phyloP scores from a whole-genome alignment of 148 eudicot species.

The Beta vulgaris region DNA sequence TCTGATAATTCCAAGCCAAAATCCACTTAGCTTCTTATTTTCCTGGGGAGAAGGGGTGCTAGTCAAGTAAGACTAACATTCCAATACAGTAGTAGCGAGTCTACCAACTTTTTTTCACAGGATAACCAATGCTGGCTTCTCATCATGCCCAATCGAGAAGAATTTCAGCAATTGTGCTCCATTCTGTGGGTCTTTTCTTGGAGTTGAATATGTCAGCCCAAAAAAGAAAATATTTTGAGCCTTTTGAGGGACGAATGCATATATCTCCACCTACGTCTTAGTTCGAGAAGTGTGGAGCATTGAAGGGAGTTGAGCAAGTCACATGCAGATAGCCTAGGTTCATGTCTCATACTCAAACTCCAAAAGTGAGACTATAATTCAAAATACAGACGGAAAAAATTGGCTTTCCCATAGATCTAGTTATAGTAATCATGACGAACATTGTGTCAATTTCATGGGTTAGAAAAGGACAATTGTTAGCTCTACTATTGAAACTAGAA shows the following conservation, averaged over 20 bases:
- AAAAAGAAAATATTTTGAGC: neutral
- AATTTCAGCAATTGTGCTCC: neutral
- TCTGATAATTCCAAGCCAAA: neutral
- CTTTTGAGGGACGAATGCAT: neutral
- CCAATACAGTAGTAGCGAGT: too few species aligned
- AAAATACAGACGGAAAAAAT: neutral
- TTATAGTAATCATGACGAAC: neutral
- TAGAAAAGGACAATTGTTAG: neutral
- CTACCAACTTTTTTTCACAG: neutral
- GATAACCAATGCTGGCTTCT: neutral
- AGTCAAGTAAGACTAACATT: neutral
- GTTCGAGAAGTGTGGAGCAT: neutral
- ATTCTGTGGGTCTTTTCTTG: neutral
- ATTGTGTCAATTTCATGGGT: neutral
- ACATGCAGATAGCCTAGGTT: neutral
- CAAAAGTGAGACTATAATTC: neutral
- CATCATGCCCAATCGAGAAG: neutral
- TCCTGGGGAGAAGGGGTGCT: neutral
- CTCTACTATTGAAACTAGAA: too few species aligned
- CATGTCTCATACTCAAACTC: neutral
- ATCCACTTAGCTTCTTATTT: neutral
- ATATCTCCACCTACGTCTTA: neutral
- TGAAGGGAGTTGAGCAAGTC: neutral
- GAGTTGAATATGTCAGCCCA: neutral
- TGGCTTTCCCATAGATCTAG: neutral